Percentiles rank a stretch among this genome's conserved stretches.
These are phyloP conservation scores for Lentinula novae-zelandiae DNA, from an alignment of 1,284 basidiomycete genomes.

Conservation along the genomic window DNA sequence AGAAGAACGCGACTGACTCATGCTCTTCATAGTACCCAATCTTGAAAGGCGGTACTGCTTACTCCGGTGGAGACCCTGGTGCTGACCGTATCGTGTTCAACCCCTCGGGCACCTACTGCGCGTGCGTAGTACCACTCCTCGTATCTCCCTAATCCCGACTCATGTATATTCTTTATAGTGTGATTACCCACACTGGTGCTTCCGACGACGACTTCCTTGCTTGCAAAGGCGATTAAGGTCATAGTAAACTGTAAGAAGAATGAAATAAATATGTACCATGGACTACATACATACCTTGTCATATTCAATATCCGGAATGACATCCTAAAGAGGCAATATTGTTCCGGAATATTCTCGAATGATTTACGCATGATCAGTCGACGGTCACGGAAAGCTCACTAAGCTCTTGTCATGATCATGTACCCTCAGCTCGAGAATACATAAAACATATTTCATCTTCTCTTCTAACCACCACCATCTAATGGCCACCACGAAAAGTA, in stretches of 20 bases:
- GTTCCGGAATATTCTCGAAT: neutral
- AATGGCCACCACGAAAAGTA: neutral
- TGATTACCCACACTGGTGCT: constrained; percentile 29
- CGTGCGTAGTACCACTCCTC: constrained; percentile 14
- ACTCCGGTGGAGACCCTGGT: constrained; percentile 23
- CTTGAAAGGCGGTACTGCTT: constrained; percentile 17
- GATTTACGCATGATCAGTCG: neutral
- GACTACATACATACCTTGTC: neutral
- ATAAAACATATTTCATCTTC: neutral
- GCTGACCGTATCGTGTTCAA: constrained; percentile 25
- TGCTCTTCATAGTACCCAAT: constrained; percentile 19
- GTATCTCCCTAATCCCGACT: neutral
- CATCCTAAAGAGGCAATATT: neutral
- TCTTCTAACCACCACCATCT: neutral
- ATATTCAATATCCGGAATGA: too few species aligned
- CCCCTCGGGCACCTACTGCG: constrained; percentile 23
- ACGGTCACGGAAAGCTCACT: neutral
- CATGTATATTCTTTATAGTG: constrained; percentile 15
- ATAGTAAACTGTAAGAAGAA: neutral
- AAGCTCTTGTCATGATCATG: neutral
- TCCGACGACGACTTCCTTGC: constrained; percentile 25
- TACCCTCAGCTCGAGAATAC: too few species aligned
- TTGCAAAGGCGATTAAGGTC: constrained; percentile 21
- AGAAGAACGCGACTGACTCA: neutral
- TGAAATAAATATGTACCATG: neutral